Evolutionary conservation across 2,329 filamentous ascomycete genomes (phyloP).

Genomic region (Chaetomiaceae sp.): DNA sequence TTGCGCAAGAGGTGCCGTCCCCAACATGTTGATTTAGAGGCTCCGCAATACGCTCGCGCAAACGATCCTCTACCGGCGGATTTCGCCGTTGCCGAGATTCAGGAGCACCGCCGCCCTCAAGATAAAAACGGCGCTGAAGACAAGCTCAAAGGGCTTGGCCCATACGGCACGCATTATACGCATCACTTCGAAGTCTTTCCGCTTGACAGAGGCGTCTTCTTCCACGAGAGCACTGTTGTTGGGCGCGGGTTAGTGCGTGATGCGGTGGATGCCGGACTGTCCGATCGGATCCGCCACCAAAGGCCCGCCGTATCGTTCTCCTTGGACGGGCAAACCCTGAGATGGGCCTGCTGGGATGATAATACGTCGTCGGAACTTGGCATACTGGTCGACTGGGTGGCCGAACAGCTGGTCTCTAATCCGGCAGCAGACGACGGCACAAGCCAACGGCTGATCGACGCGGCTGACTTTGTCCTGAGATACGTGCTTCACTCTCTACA

Average conservation of each 20-base stretch:
- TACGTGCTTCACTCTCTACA: constrained; percentile 45
- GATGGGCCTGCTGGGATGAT: constrained; percentile 55
- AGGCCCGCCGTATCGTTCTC: constrained; percentile 39
- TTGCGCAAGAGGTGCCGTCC: constrained; percentile 44
- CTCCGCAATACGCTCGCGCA: constrained; percentile 50
- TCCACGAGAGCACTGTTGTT: constrained; percentile 56
- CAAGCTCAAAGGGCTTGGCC: constrained; percentile 52
- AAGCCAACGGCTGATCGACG: constrained; percentile 28
- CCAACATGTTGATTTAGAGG: constrained; percentile 43
- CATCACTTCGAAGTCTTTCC: constrained; percentile 61
- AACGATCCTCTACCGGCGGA: constrained; percentile 47
- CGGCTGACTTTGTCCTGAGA: constrained; percentile 43
- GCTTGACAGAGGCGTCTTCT: constrained; percentile 51
- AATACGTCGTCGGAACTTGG: constrained; percentile 58
- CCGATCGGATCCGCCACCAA: constrained; percentile 29
- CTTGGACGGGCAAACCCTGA: constrained; percentile 46
- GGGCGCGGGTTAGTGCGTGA: constrained; percentile 49
- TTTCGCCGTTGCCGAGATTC: constrained; percentile 22
- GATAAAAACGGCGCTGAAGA: constrained; percentile 17
- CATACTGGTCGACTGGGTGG: constrained; percentile 55
- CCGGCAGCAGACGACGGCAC: neutral
- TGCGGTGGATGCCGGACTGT: constrained; percentile 32
- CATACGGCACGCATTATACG: constrained; percentile 58
- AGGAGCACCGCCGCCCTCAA: constrained; percentile 17
- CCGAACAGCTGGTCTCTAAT: constrained; percentile 37